phyloP scores from a whole-genome alignment of 1,139 yeast genomes.

The Suhomyces bolitotheri region DNA sequence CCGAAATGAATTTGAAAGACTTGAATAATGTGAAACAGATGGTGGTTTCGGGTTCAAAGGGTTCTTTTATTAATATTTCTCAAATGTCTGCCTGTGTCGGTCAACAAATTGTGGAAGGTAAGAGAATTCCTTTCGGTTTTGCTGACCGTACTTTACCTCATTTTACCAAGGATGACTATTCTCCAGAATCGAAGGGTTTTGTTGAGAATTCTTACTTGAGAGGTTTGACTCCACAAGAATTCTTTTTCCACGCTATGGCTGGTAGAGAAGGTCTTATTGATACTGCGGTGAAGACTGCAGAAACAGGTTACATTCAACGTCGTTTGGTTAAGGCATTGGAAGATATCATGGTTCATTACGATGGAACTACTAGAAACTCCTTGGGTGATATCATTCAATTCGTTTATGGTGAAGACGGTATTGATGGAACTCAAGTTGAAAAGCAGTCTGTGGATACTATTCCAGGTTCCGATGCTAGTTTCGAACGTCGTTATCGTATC shows the following conservation, averaged over 20 bases:
- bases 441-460: conserved; percentile 95
- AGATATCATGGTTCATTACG: conserved; percentile 98
- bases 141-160: conserved; percentile 96
- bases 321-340: conserved; percentile 97
- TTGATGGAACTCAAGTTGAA: conserved; percentile 97
- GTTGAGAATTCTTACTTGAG: conserved; percentile 96
- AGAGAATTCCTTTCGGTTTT: conserved; percentile 97
- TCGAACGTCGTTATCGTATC: conserved; percentile 81
- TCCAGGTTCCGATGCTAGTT: conserved; percentile 85
- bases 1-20: conserved; percentile 93
- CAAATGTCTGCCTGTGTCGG: conserved; percentile 99
- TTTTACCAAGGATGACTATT: conserved; percentile 95
- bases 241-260: conserved; percentile 99
- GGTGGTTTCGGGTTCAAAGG: conserved; percentile 99
- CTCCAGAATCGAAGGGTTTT: conserved; percentile 97
- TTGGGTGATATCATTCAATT: conserved; percentile 95
- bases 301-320: conserved; percentile 98
- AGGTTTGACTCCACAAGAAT: conserved; percentile 98
- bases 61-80: conserved; percentile 97
- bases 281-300: conserved; percentile 98
- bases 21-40: conserved; percentile 95
- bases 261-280: conserved; percentile 99
- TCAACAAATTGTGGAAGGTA: conserved; percentile 99
- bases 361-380: conserved; percentile 97
- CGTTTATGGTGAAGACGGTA: conserved; percentile 98